Evolutionary conservation across 2,329 filamentous ascomycete genomes (phyloP).

Genomic region (Neopestalotiopsis sp.): DNA sequence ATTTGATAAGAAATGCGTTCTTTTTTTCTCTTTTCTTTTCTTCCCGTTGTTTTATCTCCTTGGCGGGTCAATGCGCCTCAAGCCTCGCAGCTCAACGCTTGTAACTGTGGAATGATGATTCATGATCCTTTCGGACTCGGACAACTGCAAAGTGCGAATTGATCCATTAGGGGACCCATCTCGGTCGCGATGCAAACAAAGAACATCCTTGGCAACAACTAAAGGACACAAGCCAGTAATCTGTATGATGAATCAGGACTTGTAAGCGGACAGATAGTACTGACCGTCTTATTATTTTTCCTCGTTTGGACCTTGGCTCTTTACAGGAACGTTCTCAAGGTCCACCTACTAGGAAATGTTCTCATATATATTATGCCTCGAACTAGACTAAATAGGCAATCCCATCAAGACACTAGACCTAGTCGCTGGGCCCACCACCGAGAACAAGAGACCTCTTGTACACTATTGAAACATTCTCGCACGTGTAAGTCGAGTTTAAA

Average conservation of each 20-base stretch:
- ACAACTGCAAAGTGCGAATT: constrained; percentile 4
- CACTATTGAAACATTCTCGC: neutral
- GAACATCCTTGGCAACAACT: neutral
- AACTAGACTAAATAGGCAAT: neutral
- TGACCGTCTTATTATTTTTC: neutral
- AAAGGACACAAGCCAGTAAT: no score
- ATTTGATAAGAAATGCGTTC: neutral
- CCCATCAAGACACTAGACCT: neutral
- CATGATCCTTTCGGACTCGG: constrained; percentile 17
- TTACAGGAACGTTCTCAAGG: no score
- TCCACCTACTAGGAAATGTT: no score
- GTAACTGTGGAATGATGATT: constrained; percentile 18
- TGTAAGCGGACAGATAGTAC: neutral
- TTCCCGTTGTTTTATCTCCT: neutral
- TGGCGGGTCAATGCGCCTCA: constrained; percentile 8
- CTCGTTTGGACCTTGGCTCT: neutral
- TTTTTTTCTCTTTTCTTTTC: neutral
- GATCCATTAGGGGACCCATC: neutral
- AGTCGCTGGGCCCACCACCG: neutral
- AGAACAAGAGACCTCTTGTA: neutral
- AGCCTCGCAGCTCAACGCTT: neutral
- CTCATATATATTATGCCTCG: neutral
- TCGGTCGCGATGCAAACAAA: neutral
- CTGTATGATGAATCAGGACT: constrained; percentile 20
- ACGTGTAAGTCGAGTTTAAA: neutral